Conservation (phyloP, 805 yeast genomes). For the Yarrowia divulgata region DNA sequence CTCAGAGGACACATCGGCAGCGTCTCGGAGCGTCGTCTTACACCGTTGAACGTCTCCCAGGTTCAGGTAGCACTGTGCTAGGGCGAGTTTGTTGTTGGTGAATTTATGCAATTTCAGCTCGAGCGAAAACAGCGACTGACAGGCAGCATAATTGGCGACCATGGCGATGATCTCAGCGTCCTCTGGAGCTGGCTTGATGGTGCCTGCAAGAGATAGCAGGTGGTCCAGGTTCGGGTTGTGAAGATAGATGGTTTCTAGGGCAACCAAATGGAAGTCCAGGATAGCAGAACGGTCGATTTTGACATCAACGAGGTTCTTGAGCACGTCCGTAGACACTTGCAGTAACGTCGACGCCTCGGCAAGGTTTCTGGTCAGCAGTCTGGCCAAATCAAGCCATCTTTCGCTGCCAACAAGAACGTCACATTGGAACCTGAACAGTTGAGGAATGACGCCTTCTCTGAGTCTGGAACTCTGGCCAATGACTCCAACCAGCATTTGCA, state of each 20-base stretch:
- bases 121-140: not conserved
- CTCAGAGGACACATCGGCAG: not conserved
- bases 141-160: not conserved
- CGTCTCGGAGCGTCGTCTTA: not conserved
- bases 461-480: slow-evolving; percentile 8
- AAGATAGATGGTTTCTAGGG: slow-evolving; percentile 15
- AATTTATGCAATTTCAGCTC: slow-evolving; percentile 16
- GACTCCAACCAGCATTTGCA: slow-evolving; percentile 1
- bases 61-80: slow-evolving; percentile 23
- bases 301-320: not conserved
- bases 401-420: not conserved
- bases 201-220: not conserved
- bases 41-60: slow-evolving; percentile 27
- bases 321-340: not conserved
- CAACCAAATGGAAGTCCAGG: slow-evolving; percentile 9
- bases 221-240: not conserved
- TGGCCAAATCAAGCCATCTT: slow-evolving; percentile 7
- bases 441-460: not conserved
- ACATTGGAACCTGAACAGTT: slow-evolving; percentile 18
- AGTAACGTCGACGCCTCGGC: not conserved
- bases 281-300: not conserved
- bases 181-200: not conserved
- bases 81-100: not conserved
- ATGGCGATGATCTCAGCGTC: not conserved
- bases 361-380: slow-evolving; percentile 4